phyloP scores from a whole-genome alignment of 164 flowering plant genomes.

The Warburgia ugandensis region DNA sequence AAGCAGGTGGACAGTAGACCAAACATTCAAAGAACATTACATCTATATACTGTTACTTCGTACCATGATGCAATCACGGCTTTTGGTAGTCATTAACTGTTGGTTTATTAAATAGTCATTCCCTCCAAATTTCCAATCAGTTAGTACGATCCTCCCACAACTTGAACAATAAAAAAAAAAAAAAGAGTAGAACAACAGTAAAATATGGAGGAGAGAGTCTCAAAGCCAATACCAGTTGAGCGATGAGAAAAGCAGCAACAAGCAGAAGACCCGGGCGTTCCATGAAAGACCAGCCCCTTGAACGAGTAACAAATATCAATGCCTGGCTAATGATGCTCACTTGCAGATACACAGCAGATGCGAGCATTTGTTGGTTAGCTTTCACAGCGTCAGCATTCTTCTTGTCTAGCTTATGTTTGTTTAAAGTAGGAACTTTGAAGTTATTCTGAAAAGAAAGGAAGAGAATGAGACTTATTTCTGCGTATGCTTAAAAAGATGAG shows the following conservation, averaged over 20 bases:
- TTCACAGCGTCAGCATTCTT: not conserved
- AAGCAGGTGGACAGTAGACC: too few species aligned
- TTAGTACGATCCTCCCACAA: too few species aligned
- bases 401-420: constrained; percentile 11
- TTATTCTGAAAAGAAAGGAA: constrained; percentile 19
- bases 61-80: too few species aligned
- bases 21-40: too few species aligned
- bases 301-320: constrained; percentile 66
- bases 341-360: constrained; percentile 65
- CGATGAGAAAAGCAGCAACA: constrained; percentile 49
- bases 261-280: constrained; percentile 67
- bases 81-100: too few species aligned
- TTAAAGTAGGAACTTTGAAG: constrained; percentile 29
- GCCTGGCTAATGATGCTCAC: constrained; percentile 70
- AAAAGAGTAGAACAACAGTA: not conserved
- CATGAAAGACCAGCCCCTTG: constrained; percentile 52
- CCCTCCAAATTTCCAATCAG: not conserved
- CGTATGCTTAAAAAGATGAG: not conserved
- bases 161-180: too few species aligned
- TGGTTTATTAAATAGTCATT: too few species aligned
- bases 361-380: constrained; percentile 19
- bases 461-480: too few species aligned
- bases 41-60: too few species aligned
- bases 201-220: not conserved
- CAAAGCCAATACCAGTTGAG: constrained; percentile 41